Base-by-base conservation (phyloP, 2,329 filamentous ascomycete genomes). In the Ophiocordyceps camponoti-rufipedis region DNA sequence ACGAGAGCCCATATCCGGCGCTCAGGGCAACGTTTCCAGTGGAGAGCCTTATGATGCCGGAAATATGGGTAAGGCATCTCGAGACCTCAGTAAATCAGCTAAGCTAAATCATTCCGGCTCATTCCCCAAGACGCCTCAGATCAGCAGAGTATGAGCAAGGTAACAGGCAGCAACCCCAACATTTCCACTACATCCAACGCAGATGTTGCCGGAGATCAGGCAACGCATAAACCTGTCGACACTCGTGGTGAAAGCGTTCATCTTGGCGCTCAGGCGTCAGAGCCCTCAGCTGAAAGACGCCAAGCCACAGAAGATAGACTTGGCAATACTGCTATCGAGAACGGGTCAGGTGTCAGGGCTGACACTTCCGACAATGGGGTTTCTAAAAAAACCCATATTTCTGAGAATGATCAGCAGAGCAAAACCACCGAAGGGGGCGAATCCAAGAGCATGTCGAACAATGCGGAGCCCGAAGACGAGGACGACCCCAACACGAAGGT, bases 21-120 rank as follows among this genome's bases (percentile, higher is more conserved):
- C 75, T 44, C 66, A 71, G 47, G 85, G 85, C 38, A 66, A 80
- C 57, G 81, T 82, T 5, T 70, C 71, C 23, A 70, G 69, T 41
- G 75, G 74, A 12, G 80, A 89, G 58, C 85, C 85, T 0, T 93
- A 79, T 54, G 85, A 91, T 56, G 76, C 77, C 47, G 85, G 85
- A 43, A 91, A 91, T 59, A 63, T 74, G n/a, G 70, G 75, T 66
- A 72, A 40, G 56, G 8, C n/a, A 8, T 8, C 14, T 23, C 10
- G 19, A 18, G 3, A 28, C 2, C 8, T 2, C 3, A 18, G 1
- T 10, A 10, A 8, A 18, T 12, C n/a, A 16, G 9, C 19, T 29
- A 11, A 38, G 40, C 44, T 45, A 23, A 45, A 23, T 23, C 3
- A 3, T 23, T 3, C 40, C n/a, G 2, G 6, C 10, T 1, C 5